These are phyloP conservation scores for Beauveria australis DNA, from an alignment of 2,329 filamentous ascomycete species.

Conservation along the genomic window DNA sequence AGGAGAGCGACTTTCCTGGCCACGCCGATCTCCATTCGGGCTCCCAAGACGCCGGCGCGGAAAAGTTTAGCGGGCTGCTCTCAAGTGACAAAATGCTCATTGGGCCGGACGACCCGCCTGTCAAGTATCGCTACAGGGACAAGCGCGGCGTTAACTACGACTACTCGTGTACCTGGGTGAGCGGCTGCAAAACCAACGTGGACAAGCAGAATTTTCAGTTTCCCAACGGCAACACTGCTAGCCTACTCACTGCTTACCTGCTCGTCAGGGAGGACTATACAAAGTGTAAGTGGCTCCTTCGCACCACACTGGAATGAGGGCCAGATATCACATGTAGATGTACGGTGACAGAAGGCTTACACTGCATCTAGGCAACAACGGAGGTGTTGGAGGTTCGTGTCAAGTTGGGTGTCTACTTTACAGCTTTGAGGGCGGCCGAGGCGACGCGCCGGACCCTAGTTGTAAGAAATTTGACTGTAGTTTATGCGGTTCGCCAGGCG, in stretches of 20 bases:
- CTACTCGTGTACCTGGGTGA: slow-evolving; percentile 13
- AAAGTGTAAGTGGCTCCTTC: slow-evolving; percentile 14
- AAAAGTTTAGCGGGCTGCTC: background rate
- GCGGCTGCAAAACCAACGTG: slow-evolving; percentile 15
- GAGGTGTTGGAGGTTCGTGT: slow-evolving; percentile 7
- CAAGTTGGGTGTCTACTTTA: slow-evolving; percentile 11
- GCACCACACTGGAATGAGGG: background rate
- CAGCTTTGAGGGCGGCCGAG: background rate
- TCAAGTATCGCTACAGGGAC: background rate
- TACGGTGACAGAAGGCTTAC: background rate
- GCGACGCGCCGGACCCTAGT: background rate
- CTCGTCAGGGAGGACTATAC: slow-evolving; percentile 17
- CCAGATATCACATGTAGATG: background rate
- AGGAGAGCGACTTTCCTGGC: background rate
- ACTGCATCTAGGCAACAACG: slow-evolving; percentile 3
- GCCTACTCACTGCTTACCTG: slow-evolving; percentile 15
- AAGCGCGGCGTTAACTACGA: slow-evolving; percentile 15
- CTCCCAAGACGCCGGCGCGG: background rate
- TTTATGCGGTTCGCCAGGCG: background rate
- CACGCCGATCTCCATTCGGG: background rate
- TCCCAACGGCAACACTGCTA: slow-evolving; percentile 7
- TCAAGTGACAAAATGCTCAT: background rate
- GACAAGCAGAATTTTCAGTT: slow-evolving; percentile 14
- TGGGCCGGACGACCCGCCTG: slow-evolving; percentile 7
- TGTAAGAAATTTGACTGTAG: background rate